These are phyloP conservation scores for Nicotiana tabacum DNA, from an alignment of 257 asterid genomes.

Conservation along the genomic window DNA sequence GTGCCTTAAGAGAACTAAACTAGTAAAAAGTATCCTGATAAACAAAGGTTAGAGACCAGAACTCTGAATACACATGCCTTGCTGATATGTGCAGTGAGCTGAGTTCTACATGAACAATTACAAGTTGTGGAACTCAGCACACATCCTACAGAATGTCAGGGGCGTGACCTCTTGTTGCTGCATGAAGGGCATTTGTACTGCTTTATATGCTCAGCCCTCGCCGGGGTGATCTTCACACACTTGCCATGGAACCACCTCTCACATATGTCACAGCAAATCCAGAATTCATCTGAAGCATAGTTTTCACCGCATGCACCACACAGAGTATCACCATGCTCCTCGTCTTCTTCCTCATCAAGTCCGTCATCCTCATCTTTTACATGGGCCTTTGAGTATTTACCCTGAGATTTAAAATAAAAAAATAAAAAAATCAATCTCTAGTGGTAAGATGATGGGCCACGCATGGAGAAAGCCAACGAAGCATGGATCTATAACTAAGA, in stretches of 20 bases:
- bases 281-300: slow-evolving; percentile 58
- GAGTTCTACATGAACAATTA: slow-evolving; percentile 4
- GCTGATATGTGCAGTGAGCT: not conserved
- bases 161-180: slow-evolving; percentile 58
- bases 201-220: slow-evolving; percentile 79
- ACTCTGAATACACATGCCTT: not conserved
- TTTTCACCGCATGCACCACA: slow-evolving; percentile 77
- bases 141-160: slow-evolving; percentile 16
- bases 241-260: slow-evolving; percentile 87
- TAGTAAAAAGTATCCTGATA: not conserved
- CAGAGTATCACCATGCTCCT: slow-evolving; percentile 58
- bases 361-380: slow-evolving; percentile 30
- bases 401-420: slow-evolving; percentile 18
- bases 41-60: not conserved
- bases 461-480: not conserved
- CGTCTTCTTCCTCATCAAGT: slow-evolving; percentile 22
- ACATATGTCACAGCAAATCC: slow-evolving; percentile 76
- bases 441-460: not conserved
- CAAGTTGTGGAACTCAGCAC: not conserved
- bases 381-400: slow-evolving; percentile 22
- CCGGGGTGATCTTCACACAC: slow-evolving; percentile 84
- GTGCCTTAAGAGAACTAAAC: not conserved
- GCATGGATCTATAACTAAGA: not conserved
- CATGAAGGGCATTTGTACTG: slow-evolving; percentile 82
- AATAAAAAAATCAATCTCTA: not conserved